Conservation (phyloP, 805 yeast species). For the Yarrowia deformans region DNA sequence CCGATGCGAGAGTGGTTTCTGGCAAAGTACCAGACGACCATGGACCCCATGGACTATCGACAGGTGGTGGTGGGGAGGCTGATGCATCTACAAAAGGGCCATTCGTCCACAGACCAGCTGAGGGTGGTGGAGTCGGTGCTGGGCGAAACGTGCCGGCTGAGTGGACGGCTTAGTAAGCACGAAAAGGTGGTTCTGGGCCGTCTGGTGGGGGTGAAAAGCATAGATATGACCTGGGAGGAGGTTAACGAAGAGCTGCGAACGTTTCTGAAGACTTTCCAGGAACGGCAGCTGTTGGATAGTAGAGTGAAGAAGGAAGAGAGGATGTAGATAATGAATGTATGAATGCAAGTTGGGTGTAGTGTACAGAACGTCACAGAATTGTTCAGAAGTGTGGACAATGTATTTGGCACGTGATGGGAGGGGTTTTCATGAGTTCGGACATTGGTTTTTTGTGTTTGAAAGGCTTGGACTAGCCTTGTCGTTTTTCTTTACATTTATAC, state of each 20-base stretch:
- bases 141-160: slow-evolving; percentile 4
- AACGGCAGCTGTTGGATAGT: slow-evolving; percentile 14
- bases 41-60: slow-evolving; percentile 33
- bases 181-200: slow-evolving; percentile 17
- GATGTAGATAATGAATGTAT: neutral
- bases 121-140: slow-evolving; percentile 3
- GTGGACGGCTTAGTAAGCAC: neutral
- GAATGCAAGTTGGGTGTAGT: neutral
- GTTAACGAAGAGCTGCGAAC: slow-evolving; percentile 21
- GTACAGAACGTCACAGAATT: too few relatives aligned
- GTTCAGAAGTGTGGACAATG: too few relatives aligned
- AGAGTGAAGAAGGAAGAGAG: slow-evolving; percentile 27
- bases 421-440: too few relatives aligned
- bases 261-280: slow-evolving; percentile 9
- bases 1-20: slow-evolving; percentile 25
- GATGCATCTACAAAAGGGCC: slow-evolving; percentile 16
- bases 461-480: too few relatives aligned
- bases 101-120: slow-evolving; percentile 5
- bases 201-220: neutral
- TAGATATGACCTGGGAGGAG: neutral
- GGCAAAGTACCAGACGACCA: slow-evolving; percentile 29
- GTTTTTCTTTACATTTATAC: too few relatives aligned
- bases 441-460: too few relatives aligned
- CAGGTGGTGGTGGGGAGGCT: slow-evolving; percentile 21
- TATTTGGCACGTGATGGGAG: too few relatives aligned